phyloP scores from a whole-genome alignment of 345 rosid genomes.

The Reutealis trisperma region DNA sequence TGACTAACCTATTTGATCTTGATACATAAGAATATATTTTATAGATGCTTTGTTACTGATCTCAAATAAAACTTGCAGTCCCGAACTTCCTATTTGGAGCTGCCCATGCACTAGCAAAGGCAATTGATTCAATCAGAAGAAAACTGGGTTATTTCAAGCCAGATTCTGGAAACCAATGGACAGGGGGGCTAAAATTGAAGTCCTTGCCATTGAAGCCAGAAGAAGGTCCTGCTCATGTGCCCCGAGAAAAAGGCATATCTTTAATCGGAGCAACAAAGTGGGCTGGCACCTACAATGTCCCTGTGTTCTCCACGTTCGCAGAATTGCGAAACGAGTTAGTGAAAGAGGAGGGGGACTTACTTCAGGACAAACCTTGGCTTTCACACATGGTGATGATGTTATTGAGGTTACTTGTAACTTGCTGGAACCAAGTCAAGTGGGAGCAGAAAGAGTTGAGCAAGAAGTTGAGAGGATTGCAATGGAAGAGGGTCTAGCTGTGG shows the following conservation, averaged over 20 bases:
- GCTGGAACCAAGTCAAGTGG: slow-evolving; percentile 69
- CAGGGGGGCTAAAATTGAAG: slow-evolving; percentile 55
- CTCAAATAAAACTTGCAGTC: slow-evolving; percentile 47
- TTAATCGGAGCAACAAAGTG: slow-evolving; percentile 77
- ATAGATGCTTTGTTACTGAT: slow-evolving; percentile 17
- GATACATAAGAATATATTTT: background rate
- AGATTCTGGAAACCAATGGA: slow-evolving; percentile 63
- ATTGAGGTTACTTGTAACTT: slow-evolving; percentile 89
- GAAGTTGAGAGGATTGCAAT: slow-evolving; percentile 68
- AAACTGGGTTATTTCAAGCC: slow-evolving; percentile 87
- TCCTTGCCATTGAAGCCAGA: slow-evolving; percentile 59
- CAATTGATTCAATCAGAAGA: slow-evolving; percentile 81
- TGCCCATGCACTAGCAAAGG: slow-evolving; percentile 54
- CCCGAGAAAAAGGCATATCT: slow-evolving; percentile 57
- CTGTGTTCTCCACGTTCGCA: slow-evolving; percentile 60
- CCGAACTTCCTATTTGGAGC: slow-evolving; percentile 84
- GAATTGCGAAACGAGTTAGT: slow-evolving; percentile 64
- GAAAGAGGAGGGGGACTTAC: slow-evolving; percentile 84
- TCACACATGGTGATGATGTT: slow-evolving; percentile 56
- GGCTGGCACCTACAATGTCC: slow-evolving; percentile 87
- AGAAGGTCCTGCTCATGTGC: slow-evolving; percentile 58
- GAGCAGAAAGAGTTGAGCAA: slow-evolving; percentile 68
- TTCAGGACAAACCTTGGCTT: slow-evolving; percentile 91
- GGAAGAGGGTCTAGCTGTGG: slow-evolving; percentile 58
- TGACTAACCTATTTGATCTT: background rate